A percentile compares a stretch with the other conserved stretches of the same genome.
Evolutionary conservation across 2,329 filamentous ascomycete species (phyloP).

Genomic region (Colletotrichum destructivum): DNA sequence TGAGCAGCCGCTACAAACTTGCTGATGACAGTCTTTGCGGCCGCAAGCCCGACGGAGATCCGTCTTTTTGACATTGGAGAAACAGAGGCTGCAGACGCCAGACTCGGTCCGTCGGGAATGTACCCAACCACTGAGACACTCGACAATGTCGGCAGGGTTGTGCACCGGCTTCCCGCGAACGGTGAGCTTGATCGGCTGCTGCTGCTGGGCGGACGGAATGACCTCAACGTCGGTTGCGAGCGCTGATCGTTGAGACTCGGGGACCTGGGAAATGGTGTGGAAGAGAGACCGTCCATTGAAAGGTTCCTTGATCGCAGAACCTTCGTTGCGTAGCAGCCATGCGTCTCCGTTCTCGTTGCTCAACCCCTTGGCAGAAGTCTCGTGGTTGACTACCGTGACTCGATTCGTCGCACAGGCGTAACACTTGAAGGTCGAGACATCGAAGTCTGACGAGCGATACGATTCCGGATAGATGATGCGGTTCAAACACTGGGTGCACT

Average conservation of each 20-base stretch:
- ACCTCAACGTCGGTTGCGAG: conserved; percentile 56
- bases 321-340: conserved; percentile 62
- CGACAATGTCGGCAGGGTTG: conserved; percentile 55
- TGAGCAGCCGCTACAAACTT: conserved; percentile 59
- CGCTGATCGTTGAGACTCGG: conserved; percentile 50
- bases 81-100: conserved; percentile 63
- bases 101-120: conserved; percentile 54
- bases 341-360: conserved; percentile 56
- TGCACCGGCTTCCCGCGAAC: conserved; percentile 58
- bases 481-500: conserved; percentile 62
- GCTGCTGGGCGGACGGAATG: conserved; percentile 46
- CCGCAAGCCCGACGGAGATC: conserved; percentile 61
- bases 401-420: conserved; percentile 55
- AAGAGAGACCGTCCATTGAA: conserved; percentile 60
- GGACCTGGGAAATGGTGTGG: conserved; percentile 52
- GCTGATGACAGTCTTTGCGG: conserved; percentile 59
- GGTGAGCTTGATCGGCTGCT: conserved; percentile 46
- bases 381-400: conserved; percentile 54
- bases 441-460: conserved; percentile 57
- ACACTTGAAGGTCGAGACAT: conserved; percentile 55
- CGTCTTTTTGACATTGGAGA: conserved; percentile 53
- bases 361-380: conserved; percentile 56
- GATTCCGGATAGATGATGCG: conserved; percentile 62
- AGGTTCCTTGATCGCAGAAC: conserved; percentile 51
- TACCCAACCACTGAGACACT: conserved; percentile 56